Base-by-base conservation (phyloP, 495 filamentous ascomycete species). In the Tricharina praecox region DNA sequence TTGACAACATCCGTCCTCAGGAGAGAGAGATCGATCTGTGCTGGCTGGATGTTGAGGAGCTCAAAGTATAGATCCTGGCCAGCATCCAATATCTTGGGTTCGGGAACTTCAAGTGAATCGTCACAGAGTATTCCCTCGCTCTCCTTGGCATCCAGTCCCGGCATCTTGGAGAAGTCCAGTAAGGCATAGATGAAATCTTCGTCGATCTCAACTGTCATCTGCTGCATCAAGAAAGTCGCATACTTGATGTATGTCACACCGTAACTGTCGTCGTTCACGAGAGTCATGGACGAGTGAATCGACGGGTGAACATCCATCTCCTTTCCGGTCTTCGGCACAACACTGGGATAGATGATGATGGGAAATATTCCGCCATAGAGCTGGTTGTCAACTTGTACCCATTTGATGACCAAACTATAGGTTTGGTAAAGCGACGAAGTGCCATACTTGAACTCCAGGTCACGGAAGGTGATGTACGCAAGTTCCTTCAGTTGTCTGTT, bases 321-420 rank as follows among this genome's bases (percentile, higher is more conserved):
- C 64, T 85, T 88, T 21, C 85, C 86, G 49, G 86, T 90, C 68
- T 96, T 96, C 1, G 92, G 92, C 8, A 97, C 90, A n/a, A 97
- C 90, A 63, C 85, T 93, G 8, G 90, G 90, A 60, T 97, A 97
- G 32, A 96, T 69, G 48, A 97, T 77, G 64, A 97, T 93, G 0
- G 90, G 90, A 71, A 97, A 97, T 53, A 97, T 85, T 11, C 90
- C 90, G 34, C 90, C 90, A 59, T 96, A 97, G 20, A 97, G 78
- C 60, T 97, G 90, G 59, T 97, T 97, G 67, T 97, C 90, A 58
- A 97, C 87, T 63, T 97, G 90, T 40, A 97, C 86, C 90, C 90
- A 97, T 63, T 95, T 96, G 62, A 94, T 81, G 0, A 82, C 81
- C 8, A 85, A 71, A 39, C 81, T 84, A 48, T 95, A 64, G 3